Evolutionary conservation across 768 basidiomycete species (phyloP), one percentile per base, ranked within the genome.

Genomic region (Steccherinum ochraceum): DNA sequence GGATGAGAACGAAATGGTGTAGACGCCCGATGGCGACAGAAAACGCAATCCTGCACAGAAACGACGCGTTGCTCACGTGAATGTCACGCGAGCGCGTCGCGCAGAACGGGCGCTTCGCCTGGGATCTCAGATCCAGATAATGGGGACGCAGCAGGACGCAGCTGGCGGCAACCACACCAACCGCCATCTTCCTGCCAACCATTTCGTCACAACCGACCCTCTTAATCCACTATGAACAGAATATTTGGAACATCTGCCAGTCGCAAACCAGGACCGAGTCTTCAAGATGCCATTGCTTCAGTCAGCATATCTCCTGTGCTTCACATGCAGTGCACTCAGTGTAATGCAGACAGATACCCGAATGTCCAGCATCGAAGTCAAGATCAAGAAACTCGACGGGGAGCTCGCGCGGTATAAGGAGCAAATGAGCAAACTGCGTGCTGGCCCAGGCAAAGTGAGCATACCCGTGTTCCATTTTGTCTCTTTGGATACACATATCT

Each of bases 371-470:
- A 89, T 96, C 55, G 93, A 99, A 66, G 94, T 97, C 65, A 99
- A 98, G 74, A 74, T 99, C 59, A 88, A 86, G 72, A 99, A 98
- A 67, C 78, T 99, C 24, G 94, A 98, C 61, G 94, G 85, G 4
- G 96, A 99, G 64, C 79, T 99, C 18, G 76, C 74, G 45, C 76
- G 89, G 35, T 97, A 96, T 74, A 93, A 93, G 68, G 92, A 94
- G 49, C 96, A 98, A 70, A 91, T 99, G 89, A 78, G 83, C 60
- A 95, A 92, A 69, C 74, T 99, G 64, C 77, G 92, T 20, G 86
- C 84, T 57, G 96, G 96, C 0, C 93, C 96, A 21, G 95, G 95
- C 47, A 99, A 96, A 82, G 94, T 94, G 58, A n/a, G n/a, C n/a
- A n/a, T n/a, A n/a, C n/a, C n/a, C n/a, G n/a, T n/a, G n/a, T n/a